Conservation (phyloP, 106 monocot genomes). For the Chionographis japonica region DNA sequence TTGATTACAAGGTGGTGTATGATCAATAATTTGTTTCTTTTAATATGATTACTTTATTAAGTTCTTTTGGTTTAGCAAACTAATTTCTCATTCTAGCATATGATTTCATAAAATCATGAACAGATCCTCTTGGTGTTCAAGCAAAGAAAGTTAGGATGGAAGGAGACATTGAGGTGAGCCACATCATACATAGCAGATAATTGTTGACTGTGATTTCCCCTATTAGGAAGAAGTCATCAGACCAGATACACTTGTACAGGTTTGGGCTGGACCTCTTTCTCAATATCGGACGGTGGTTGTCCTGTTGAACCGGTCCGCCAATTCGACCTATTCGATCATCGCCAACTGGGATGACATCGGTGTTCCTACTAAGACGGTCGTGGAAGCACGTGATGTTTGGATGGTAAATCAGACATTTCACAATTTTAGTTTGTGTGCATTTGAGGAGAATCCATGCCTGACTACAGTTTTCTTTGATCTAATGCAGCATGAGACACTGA, state of each 20-base stretch:
- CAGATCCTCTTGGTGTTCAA: constrained; percentile 74
- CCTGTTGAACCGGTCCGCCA: constrained; percentile 39
- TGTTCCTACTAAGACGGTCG: constrained; percentile 30
- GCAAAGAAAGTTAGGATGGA: constrained; percentile 76
- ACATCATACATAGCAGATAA: background rate
- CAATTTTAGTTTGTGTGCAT: no score
- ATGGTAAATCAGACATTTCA: constrained; percentile 16
- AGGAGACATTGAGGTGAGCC: constrained; percentile 51
- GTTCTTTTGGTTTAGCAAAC: no score
- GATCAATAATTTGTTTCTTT: no score
- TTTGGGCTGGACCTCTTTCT: constrained; percentile 76
- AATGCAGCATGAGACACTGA: constrained; percentile 41
- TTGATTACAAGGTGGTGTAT: no score
- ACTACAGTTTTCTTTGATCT: background rate
- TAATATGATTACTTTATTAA: no score
- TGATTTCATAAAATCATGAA: background rate
- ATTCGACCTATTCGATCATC: constrained; percentile 12
- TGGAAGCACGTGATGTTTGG: constrained; percentile 63
- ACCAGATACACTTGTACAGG: constrained; percentile 18
- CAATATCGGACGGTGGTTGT: constrained; percentile 45
- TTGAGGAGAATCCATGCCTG: no score
- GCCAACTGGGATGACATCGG: constrained; percentile 68
- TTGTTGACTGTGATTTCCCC: background rate
- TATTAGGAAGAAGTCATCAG: background rate
- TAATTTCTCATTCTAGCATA: no score